These are phyloP conservation scores for Penicillium cataractarum DNA, from an alignment of 495 filamentous ascomycete species.

Conservation along the genomic window DNA sequence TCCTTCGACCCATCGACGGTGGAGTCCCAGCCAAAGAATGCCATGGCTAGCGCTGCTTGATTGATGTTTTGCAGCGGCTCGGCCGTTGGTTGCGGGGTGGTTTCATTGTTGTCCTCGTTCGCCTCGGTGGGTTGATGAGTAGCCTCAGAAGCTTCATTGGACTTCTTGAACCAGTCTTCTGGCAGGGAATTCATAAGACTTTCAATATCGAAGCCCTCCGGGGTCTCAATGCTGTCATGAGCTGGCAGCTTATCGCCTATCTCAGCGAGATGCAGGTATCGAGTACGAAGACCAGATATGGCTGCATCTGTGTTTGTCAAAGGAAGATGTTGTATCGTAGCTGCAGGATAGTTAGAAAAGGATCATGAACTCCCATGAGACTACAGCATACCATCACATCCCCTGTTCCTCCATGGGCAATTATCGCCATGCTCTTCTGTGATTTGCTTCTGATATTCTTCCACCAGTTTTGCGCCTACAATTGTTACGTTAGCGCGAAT, in stretches of 20 bases:
- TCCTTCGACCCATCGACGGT: slow-evolving; percentile 66
- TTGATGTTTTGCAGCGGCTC: slow-evolving; percentile 47
- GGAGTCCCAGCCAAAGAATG: slow-evolving; percentile 85
- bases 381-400: slow-evolving; percentile 71
- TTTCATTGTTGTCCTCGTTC: slow-evolving; percentile 12
- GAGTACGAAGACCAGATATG: slow-evolving; percentile 56
- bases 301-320: slow-evolving; percentile 61
- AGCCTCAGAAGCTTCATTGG: slow-evolving; percentile 22
- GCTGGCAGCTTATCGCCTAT: slow-evolving; percentile 55
- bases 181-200: slow-evolving; percentile 38
- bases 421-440: slow-evolving; percentile 76
- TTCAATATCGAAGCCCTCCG: slow-evolving; percentile 46
- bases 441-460: slow-evolving; percentile 73
- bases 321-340: slow-evolving; percentile 58
- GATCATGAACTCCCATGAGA: neutral
- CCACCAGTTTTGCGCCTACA: slow-evolving; percentile 63
- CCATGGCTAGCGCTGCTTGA: slow-evolving; percentile 70
- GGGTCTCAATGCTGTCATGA: slow-evolving; percentile 50
- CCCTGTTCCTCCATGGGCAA: slow-evolving; percentile 84
- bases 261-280: slow-evolving; percentile 59
- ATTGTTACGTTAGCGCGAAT: slow-evolving; percentile 14
- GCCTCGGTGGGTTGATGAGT: neutral
- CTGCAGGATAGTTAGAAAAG: slow-evolving; percentile 28
- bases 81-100: slow-evolving; percentile 10
- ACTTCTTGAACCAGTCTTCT: slow-evolving; percentile 26